Percentiles rank a stretch among this genome's conserved stretches.
Conservation (phyloP, 257 asterid genomes). For the Ehretia macrophylla region DNA sequence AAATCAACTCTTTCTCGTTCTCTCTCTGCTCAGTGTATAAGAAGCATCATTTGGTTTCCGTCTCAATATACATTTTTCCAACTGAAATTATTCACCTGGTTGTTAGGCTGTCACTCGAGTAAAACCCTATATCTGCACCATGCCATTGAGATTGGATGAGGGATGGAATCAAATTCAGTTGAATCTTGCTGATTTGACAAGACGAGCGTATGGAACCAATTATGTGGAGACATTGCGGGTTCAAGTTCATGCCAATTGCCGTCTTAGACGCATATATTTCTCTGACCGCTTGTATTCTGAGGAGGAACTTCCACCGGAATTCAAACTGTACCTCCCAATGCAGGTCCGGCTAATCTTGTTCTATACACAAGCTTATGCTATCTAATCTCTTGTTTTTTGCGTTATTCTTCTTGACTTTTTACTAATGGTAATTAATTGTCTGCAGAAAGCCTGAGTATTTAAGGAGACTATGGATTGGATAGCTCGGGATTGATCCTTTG, state of each 20-base stretch:
- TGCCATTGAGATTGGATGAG: constrained; percentile 92
- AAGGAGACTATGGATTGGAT: too few species aligned
- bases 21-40: too few species aligned
- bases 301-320: constrained; percentile 98
- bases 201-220: constrained; percentile 95
- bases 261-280: constrained; percentile 85
- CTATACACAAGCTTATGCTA: background rate
- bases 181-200: constrained; percentile 79
- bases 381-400: background rate
- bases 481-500: too few species aligned
- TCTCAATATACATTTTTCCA: background rate
- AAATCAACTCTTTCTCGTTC: too few species aligned
- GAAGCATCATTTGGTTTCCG: too few species aligned
- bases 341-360: constrained; percentile 46
- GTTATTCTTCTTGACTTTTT: background rate
- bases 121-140: constrained; percentile 89
- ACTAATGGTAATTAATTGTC: background rate
- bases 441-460: background rate
- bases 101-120: constrained; percentile 82
- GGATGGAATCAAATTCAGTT: constrained; percentile 96
- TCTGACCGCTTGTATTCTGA: constrained; percentile 93
- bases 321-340: constrained; percentile 92
- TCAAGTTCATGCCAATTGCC: constrained; percentile 92
- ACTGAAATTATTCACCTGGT: constrained; percentile 5
- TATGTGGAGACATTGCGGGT: constrained; percentile 89